Conservation (phyloP, 352 stramenopile genomes). For the Hyaloperonospora arabidopsidis region DNA sequence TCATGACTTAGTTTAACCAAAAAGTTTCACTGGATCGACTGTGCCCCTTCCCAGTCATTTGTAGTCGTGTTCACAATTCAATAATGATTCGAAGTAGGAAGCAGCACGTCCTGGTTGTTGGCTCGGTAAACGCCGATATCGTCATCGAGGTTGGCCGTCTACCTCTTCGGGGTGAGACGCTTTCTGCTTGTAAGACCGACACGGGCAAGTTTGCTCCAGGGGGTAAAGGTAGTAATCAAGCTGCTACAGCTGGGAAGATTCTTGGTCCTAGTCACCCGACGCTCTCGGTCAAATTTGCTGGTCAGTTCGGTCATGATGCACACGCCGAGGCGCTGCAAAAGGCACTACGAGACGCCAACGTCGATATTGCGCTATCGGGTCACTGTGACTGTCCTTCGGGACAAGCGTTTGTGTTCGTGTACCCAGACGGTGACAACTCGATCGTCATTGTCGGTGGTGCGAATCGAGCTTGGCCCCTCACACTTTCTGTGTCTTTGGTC, state of each 20-base stretch:
- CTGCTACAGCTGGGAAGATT: slow-evolving; percentile 48
- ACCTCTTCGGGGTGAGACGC: slow-evolving; percentile 57
- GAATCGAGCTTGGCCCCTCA: slow-evolving; percentile 51
- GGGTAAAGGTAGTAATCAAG: slow-evolving; percentile 79
- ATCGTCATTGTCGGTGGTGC: slow-evolving; percentile 79
- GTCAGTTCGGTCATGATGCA: slow-evolving; percentile 71
- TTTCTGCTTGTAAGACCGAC: slow-evolving; percentile 42
- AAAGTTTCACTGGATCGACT: too few relatives aligned
- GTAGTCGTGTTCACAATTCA: too few relatives aligned
- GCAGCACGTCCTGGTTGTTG: slow-evolving; percentile 57
- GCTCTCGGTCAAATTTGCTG: slow-evolving; percentile 37
- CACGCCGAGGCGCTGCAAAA: slow-evolving; percentile 41
- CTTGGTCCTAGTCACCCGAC: slow-evolving; percentile 20
- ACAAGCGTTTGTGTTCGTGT: slow-evolving; percentile 79
- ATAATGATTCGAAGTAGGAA: too few relatives aligned
- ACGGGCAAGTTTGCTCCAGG: slow-evolving; percentile 62
- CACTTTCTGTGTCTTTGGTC: slow-evolving; percentile 29
- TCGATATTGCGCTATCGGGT: slow-evolving; percentile 35
- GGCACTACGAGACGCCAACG: slow-evolving; percentile 27
- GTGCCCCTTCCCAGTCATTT: too few relatives aligned
- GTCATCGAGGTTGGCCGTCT: slow-evolving; percentile 66
- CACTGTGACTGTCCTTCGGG: slow-evolving; percentile 47
- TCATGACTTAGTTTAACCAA: too few relatives aligned
- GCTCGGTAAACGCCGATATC: slow-evolving; percentile 79
- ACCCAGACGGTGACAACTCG: slow-evolving; percentile 75